Base-by-base conservation (phyloP, 257 asterid species). In the Ocimum tenuiflorum region DNA sequence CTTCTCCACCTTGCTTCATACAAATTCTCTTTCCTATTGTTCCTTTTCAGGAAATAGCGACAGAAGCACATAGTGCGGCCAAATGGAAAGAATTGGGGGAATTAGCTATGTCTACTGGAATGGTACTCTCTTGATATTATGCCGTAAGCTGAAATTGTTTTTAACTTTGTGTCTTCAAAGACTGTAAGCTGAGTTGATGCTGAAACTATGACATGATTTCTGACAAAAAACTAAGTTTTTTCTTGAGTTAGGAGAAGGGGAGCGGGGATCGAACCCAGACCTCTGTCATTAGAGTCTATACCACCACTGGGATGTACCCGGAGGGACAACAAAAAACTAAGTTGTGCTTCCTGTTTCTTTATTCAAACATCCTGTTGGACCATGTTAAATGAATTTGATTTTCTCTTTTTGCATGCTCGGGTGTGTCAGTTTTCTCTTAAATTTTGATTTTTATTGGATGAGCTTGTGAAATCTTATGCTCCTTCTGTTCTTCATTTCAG, bases 61-160 rank as follows among this genome's bases (percentile, higher is more conserved):
- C 75, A 38, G 80, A 77, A 35, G 96, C 88, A 38, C 85, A 83
- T 65, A 91, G 89, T 13, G 96, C 88, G 77, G 77, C 88, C 48
- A 91, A 91, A 72, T 91, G 98, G 98, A 91, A 86, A 83, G 96
- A 91, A 71, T 77, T 91, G 95, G 98, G 98, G 53, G 98, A 86
- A 76, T 85, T 91, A 66, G 98, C 98, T 38, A 79, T 91, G 95
- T 91, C 98, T 77, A 61, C 86, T 41, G 98, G 98, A 73, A 85
- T 73, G 96, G 98, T 91, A 85, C 64, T 48, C 24, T 71, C 74
- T 60, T 61, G 52, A 52, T 73, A 49, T 65, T 50, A 31, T 57
- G 61, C 27, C 13, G 38, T 47, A 43, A 50, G 57, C 47, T 65
- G 55, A 57, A 69, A 56, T 24, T 71, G 70, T 46, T 46, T 46